Conservation (phyloP, 2,329 filamentous ascomycete species). For the Aspergillus brunneoviolaceus region DNA sequence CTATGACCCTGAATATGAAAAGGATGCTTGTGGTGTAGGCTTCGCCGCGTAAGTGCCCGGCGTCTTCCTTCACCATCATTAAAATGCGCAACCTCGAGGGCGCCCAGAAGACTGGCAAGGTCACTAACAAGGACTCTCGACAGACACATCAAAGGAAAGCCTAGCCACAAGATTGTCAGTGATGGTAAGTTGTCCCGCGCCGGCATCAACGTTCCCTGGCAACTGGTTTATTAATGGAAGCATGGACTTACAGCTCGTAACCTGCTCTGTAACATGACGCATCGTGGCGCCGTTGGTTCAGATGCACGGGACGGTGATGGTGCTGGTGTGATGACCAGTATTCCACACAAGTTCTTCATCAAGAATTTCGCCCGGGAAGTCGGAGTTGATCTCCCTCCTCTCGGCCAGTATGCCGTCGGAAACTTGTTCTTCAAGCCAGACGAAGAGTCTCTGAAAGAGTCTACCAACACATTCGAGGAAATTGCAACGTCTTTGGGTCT, state of each 20-base stretch:
- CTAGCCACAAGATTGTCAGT: slow-evolving; percentile 97
- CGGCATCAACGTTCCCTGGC: no score
- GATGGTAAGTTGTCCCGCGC: slow-evolving; percentile 68
- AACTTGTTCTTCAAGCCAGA: slow-evolving; percentile 99
- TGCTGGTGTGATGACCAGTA: slow-evolving; percentile 98
- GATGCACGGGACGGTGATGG: slow-evolving; percentile 97
- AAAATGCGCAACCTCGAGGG: not conserved
- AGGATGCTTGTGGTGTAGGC: slow-evolving; percentile 99
- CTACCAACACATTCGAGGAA: slow-evolving; percentile 89
- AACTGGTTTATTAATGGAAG: slow-evolving; percentile 32
- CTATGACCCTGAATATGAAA: slow-evolving; percentile 93
- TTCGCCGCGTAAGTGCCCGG: slow-evolving; percentile 78
- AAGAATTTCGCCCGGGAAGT: slow-evolving; percentile 97
- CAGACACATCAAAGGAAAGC: slow-evolving; percentile 94
- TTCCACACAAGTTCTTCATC: slow-evolving; percentile 96
- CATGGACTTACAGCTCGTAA: slow-evolving; percentile 65
- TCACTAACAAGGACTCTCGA: slow-evolving; percentile 12
- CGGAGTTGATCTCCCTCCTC: slow-evolving; percentile 78
- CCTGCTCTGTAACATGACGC: slow-evolving; percentile 99
- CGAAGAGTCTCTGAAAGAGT: slow-evolving; percentile 82
- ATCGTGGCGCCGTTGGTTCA: slow-evolving; percentile 95
- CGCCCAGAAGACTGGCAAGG: slow-evolving; percentile 1
- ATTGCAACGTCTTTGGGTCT: slow-evolving; percentile 84
- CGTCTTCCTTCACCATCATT: no score
- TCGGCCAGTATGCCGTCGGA: slow-evolving; percentile 92